Evolutionary conservation across 306 rosid genomes (phyloP).

Genomic region (Citrullus amarus): DNA sequence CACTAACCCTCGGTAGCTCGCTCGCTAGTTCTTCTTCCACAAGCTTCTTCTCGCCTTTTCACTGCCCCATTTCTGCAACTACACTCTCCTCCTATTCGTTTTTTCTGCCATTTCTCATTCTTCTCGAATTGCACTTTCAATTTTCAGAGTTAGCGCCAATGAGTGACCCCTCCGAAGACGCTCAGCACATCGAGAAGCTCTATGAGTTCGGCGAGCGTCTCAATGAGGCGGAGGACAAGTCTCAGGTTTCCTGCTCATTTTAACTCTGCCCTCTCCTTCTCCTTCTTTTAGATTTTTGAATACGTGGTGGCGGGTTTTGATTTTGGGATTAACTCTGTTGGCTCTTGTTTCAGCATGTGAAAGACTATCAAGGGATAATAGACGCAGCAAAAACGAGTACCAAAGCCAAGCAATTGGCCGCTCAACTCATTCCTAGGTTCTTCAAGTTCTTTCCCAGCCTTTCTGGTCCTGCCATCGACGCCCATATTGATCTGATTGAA

Average conservation of each 20-base stretch:
- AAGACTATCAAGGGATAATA: constrained; percentile 76
- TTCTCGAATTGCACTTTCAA: constrained; percentile 1
- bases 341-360: constrained; percentile 36
- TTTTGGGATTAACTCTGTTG: background rate
- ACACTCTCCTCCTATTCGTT: background rate
- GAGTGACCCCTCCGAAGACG: constrained; percentile 64
- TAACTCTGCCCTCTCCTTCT: background rate
- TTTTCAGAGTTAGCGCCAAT: constrained; percentile 18
- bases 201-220: constrained; percentile 89
- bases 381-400: constrained; percentile 75
- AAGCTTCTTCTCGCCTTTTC: background rate
- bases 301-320: background rate
- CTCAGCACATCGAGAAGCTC: constrained; percentile 70
- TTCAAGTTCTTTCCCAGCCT: constrained; percentile 82
- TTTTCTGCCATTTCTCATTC: background rate
- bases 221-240: constrained; percentile 76
- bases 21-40: background rate
- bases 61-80: background rate
- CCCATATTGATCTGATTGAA: constrained; percentile 85
- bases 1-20: background rate
- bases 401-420: constrained; percentile 90
- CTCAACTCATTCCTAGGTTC: constrained; percentile 91
- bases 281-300: constrained; percentile 1
- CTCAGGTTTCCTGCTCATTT: constrained; percentile 33
- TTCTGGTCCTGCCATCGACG: constrained; percentile 58